A percentile compares a stretch with the other conserved stretches of the same genome.
These are phyloP conservation scores for Physaria fendleri DNA, from an alignment of 345 rosid species.

Conservation along the genomic window DNA sequence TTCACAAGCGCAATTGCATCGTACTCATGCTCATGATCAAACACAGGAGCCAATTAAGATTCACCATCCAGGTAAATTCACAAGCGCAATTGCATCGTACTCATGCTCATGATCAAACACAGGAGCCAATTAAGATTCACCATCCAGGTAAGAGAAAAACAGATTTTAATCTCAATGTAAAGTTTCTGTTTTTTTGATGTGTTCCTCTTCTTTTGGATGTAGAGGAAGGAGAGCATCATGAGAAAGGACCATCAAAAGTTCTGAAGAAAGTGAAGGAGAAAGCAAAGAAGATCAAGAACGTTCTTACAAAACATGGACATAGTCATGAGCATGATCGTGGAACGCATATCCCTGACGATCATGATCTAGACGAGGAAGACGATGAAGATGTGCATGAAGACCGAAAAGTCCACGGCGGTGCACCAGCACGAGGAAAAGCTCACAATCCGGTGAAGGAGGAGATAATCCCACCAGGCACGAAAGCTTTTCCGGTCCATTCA, in stretches of 20 bases:
- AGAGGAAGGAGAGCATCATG: constrained; percentile 42
- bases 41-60: constrained; percentile 28
- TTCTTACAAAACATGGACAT: constrained; percentile 49
- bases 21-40: constrained; percentile 26
- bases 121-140: constrained; percentile 27
- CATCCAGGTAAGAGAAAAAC: constrained; percentile 24
- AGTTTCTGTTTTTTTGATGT: not conserved
- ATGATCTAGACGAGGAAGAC: constrained; percentile 55
- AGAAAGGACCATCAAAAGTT: constrained; percentile 49
- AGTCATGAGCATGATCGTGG: constrained; percentile 33
- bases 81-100: constrained; percentile 31
- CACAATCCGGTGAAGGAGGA: constrained; percentile 14
- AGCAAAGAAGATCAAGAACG: constrained; percentile 75
- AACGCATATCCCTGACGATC: constrained; percentile 41
- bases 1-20: constrained; percentile 30
- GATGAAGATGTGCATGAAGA: constrained; percentile 43
- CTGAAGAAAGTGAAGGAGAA: constrained; percentile 68
- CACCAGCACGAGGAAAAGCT: constrained; percentile 24
- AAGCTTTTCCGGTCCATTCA: constrained; percentile 17
- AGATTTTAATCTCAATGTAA: not conserved
- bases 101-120: constrained; percentile 27
- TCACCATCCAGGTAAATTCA: constrained; percentile 34
- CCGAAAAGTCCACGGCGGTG: constrained; percentile 38
- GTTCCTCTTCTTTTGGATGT: constrained; percentile 1
- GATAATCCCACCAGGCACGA: constrained; percentile 23